Evolutionary conservation across 176 grass and related monocot genomes (phyloP), one percentile per base, ranked within the genome.

Genomic region (Microstegium vimineum): DNA sequence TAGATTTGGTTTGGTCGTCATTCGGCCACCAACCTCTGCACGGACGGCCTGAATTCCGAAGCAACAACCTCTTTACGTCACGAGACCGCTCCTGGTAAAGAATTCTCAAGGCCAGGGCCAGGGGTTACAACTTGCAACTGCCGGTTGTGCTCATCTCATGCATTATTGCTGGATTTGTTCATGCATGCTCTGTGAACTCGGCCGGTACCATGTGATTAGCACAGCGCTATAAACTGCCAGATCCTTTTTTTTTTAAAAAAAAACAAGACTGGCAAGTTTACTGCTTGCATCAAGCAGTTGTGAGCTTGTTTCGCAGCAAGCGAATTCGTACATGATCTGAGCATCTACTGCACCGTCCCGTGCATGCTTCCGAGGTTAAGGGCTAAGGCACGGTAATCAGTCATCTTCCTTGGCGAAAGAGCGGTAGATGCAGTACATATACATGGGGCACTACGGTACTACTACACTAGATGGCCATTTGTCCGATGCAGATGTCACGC

Each of bases 381-480:
- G 43, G 67, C 54, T 32, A 66, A 83, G 9, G 20, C 69, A 15
- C 45, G 12, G 76, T 74, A 80, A 79, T 25, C 5, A 38, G 5
- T 26, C 37, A 7, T 22, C n/a, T 72, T 10, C 17, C n/a, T 3
- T 20, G 18, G 12, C 25, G 13, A 5, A 18, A 34, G 2, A 66
- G 59, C 22, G 84, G 77, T 86, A 86, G 77, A 86, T 74, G 84
- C 59, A 26, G 33, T 23, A 26, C n/a, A 20, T 25, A 62, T 47
- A 18, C 35, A 77, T 4, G 25, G 62, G 8, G 56, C 42, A 8
- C n/a, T n/a, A n/a, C n/a, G n/a, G n/a, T n/a, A n/a, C n/a, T n/a
- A n/a, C n/a, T n/a, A n/a, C n/a, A n/a, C 32, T 37, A 34, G 16
- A 26, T 45, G 60, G 63, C 61, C 77, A 86, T 25, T 6, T 86